Percentiles rank a stretch among this genome's conserved stretches.
Conservation (phyloP, 768 basidiomycete genomes). For the Peribolospora kevripleyi region DNA sequence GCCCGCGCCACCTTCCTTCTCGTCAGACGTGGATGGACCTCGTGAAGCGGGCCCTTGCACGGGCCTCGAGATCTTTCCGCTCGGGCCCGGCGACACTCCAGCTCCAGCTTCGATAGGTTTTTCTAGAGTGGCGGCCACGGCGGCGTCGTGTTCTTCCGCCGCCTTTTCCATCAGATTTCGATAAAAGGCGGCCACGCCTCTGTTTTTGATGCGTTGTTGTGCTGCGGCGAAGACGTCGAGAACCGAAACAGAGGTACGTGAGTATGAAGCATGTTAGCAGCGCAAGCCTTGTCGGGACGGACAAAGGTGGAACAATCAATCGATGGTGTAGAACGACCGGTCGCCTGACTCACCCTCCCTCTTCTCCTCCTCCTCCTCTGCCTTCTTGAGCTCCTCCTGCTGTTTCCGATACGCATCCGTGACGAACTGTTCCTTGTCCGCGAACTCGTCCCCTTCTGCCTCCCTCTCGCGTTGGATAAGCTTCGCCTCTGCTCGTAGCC, state of each 20-base stretch:
- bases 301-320: background rate
- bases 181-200: too few species aligned
- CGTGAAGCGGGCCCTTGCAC: background rate
- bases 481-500: slow-evolving; percentile 87
- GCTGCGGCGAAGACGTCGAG: slow-evolving; percentile 21
- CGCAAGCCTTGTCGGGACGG: background rate
- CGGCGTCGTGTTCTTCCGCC: slow-evolving; percentile 28
- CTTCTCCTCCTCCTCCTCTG: slow-evolving; percentile 75
- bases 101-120: background rate
- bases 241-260: background rate
- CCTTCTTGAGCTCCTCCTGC: slow-evolving; percentile 67
- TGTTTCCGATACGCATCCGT: slow-evolving; percentile 94
- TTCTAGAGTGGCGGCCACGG: too few species aligned
- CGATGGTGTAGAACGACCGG: background rate
- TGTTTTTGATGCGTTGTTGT: too few species aligned
- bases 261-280: background rate
- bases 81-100: background rate
- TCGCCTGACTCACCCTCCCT: slow-evolving; percentile 45
- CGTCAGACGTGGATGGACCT: slow-evolving; percentile 5
- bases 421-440: slow-evolving; percentile 89
- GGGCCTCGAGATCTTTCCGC: slow-evolving; percentile 1
- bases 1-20: slow-evolving; percentile 13
- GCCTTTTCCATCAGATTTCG: too few species aligned
- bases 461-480: slow-evolving; percentile 85
- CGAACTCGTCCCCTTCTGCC: slow-evolving; percentile 77